Conservation (phyloP, 371 early-diverging fungal genomes). For the Lichtheimia hyalospora region DNA sequence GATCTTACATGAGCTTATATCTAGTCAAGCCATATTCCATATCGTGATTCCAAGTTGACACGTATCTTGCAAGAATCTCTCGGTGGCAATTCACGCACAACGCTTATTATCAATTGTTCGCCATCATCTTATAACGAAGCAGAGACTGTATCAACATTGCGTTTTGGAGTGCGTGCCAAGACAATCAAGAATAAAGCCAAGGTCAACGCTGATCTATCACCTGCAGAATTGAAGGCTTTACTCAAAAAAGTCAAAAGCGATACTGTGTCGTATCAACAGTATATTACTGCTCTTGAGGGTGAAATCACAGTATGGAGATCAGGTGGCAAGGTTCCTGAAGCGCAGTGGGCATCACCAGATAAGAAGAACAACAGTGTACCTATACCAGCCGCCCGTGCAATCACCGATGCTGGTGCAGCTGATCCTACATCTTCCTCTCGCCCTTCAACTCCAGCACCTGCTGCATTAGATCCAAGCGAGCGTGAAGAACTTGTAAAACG, state of each 20-base stretch:
- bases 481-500: slow-evolving; percentile 88
- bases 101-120: slow-evolving; percentile 82
- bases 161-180: slow-evolving; percentile 84
- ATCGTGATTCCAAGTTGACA: slow-evolving; percentile 92
- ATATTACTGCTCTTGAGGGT: slow-evolving; percentile 78
- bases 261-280: slow-evolving; percentile 71
- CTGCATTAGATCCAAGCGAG: slow-evolving; percentile 75
- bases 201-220: slow-evolving; percentile 90
- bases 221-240: slow-evolving; percentile 87
- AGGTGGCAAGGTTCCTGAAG: slow-evolving; percentile 71
- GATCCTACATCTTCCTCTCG: slow-evolving; percentile 25
- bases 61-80: slow-evolving; percentile 85
- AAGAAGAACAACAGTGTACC: slow-evolving; percentile 49
- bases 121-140: slow-evolving; percentile 69
- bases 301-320: slow-evolving; percentile 88
- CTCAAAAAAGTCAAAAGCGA: slow-evolving; percentile 86
- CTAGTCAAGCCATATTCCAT: slow-evolving; percentile 72
- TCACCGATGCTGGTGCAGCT: background rate
- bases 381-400: slow-evolving; percentile 46
- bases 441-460: slow-evolving; percentile 74
- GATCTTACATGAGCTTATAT: slow-evolving; percentile 1
- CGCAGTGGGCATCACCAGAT: slow-evolving; percentile 73
- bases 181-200: slow-evolving; percentile 91
- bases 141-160: slow-evolving; percentile 84
- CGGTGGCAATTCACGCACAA: slow-evolving; percentile 77